Percentiles rank a stretch among this genome's conserved stretches.
Conservation (phyloP, 2,329 filamentous ascomycete species). For the Aspergillus pseudoterreus region DNA sequence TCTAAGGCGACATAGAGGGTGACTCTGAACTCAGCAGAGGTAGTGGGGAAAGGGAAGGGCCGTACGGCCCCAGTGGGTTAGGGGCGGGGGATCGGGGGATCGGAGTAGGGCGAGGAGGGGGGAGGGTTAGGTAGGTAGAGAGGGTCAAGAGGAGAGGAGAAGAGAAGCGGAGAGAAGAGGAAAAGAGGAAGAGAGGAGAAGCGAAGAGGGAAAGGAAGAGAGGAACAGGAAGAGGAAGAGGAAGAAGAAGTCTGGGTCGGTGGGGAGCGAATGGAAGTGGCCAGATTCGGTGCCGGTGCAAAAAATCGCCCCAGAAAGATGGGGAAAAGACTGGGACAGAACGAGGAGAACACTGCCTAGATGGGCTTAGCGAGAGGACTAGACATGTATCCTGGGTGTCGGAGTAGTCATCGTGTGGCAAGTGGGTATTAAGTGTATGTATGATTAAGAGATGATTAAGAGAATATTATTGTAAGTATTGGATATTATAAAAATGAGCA, state of each 20-base stretch:
- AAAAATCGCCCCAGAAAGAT: background rate
- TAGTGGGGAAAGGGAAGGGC: conserved; percentile 4
- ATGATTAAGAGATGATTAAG: background rate
- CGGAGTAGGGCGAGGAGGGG: background rate
- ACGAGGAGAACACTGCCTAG: too few relatives aligned
- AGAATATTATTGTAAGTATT: background rate
- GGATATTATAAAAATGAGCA: too few relatives aligned
- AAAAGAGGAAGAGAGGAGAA: conserved; percentile 1
- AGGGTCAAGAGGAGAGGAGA: background rate
- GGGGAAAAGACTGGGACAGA: background rate
- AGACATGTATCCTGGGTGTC: too few relatives aligned
- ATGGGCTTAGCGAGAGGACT: too few relatives aligned
- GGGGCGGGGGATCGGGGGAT: background rate
- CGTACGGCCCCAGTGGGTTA: conserved; percentile 10
- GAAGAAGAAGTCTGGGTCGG: background rate
- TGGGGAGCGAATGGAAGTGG: background rate
- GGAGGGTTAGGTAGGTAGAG: too few relatives aligned
- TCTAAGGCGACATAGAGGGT: conserved; percentile 37
- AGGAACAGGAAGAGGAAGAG: background rate
- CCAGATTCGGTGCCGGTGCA: background rate
- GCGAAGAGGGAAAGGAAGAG: conserved; percentile 5
- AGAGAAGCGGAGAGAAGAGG: background rate
- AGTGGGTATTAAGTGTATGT: too few relatives aligned
- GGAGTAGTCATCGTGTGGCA: too few relatives aligned
- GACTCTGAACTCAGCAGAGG: conserved; percentile 3